Evolutionary conservation across 2,329 filamentous ascomycete genomes (phyloP).

Genomic region (Xylaria polymorpha): DNA sequence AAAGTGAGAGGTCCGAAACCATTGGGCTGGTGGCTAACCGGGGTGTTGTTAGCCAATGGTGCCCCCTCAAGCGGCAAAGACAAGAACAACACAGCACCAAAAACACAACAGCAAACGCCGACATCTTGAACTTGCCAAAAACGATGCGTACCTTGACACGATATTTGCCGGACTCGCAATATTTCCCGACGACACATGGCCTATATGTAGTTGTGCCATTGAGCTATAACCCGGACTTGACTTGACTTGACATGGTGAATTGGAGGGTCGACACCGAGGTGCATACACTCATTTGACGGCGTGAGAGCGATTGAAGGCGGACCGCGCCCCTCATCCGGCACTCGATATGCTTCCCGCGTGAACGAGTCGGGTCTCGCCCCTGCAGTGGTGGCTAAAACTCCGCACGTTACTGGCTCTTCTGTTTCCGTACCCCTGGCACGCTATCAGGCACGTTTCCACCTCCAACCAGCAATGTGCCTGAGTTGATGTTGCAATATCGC

Average conservation of each 20-base stretch:
- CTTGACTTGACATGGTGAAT: constrained; percentile 4
- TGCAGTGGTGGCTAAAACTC: constrained; percentile 22
- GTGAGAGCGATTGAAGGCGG: constrained; percentile 7
- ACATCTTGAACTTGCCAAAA: constrained; percentile 29
- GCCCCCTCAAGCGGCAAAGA: constrained; percentile 29
- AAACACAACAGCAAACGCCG: constrained; percentile 13
- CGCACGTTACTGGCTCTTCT: constrained; percentile 29
- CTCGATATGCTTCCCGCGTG: constrained; percentile 16
- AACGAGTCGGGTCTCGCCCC: constrained; percentile 24
- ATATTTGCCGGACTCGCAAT: constrained; percentile 14
- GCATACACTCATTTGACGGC: constrained; percentile 7
- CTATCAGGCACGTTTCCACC: background rate
- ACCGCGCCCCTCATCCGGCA: constrained; percentile 19
- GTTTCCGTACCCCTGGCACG: constrained; percentile 28
- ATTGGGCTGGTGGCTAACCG: constrained; percentile 31
- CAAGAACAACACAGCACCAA: constrained; percentile 29
- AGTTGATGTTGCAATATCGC: constrained; percentile 28
- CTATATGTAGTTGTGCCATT: constrained; percentile 49
- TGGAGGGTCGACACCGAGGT: constrained; percentile 14
- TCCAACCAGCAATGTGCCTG: background rate
- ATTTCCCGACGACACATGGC: constrained; percentile 34
- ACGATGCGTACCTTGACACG: constrained; percentile 39
- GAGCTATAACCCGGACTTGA: constrained; percentile 11
- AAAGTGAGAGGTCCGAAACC: constrained; percentile 52
- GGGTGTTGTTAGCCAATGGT: constrained; percentile 40